Base-by-base conservation (phyloP, 768 basidiomycete species). In the Suillus americanus region DNA sequence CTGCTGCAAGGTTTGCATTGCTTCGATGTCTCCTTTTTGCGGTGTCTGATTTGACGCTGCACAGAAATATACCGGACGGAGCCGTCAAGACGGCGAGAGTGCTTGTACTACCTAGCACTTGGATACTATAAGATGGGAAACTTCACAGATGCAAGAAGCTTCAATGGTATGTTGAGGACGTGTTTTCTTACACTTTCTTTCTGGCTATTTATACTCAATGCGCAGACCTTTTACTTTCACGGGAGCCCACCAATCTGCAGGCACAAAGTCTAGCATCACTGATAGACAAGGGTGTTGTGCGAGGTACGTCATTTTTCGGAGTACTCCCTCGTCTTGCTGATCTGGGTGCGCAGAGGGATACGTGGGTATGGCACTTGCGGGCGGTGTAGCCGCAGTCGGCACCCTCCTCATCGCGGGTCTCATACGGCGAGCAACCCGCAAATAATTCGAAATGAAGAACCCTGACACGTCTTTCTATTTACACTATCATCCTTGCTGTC, bases 71-170 rank as follows among this genome's bases (percentile, higher is more conserved):
- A 97, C 78, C 88, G 94, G 33, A 82, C 87, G 18, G 95, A 97
- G 66, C 90, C 96, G 5, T 77, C 87, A 25, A 85, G 97, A 68
- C 85, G 97, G 66, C 82, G 97, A 79, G 97, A 99, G 78, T 99
- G 97, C 70, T 79, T 98, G 41, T 99, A 99, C 73, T 99, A 98
- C 79, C 88, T 99, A 30, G 94, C 95, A 3, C 82, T 99, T 16
- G 97, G 97, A 0, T 89, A 99, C 77, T 98, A 94, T 79, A 99
- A 99, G 83, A 90, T 98, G 86, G 89, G 89, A 13, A 95, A 98
- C 74, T 98, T 90, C 74, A 91, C 92, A 23, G 93, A 98, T 72
- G 94, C 96, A 2, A 90, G 85, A 77, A 89, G 85, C 66, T 99
- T 97, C 77, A 98, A 98, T 75, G 89, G 97, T 97, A 57, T 65